Percentiles rank a stretch among this genome's conserved stretches.
Evolutionary conservation across 441 rosid genomes (phyloP).

Genomic region (Gossypium lobatum): DNA sequence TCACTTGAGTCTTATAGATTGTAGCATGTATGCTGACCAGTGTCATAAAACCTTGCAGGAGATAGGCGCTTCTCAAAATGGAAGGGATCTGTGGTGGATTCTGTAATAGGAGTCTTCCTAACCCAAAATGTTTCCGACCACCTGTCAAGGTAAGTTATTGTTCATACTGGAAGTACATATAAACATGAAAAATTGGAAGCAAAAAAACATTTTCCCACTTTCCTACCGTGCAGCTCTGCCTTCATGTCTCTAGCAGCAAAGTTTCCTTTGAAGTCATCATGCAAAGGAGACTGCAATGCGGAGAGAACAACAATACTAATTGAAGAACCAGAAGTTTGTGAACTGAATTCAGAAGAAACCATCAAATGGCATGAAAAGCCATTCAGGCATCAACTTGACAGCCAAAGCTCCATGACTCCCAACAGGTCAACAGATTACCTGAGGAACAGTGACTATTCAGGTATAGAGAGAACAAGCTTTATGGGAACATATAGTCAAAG

Average conservation of each 20-base stretch:
- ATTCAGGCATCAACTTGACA: conserved; percentile 24
- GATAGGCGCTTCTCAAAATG: conserved; percentile 94
- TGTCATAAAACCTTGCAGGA: conserved; percentile 46
- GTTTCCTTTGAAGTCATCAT: conserved; percentile 58
- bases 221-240: conserved; percentile 71
- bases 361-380: conserved; percentile 40
- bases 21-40: conserved; percentile 6
- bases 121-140: conserved; percentile 98
- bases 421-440: conserved; percentile 32
- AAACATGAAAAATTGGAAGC: conserved; percentile 4
- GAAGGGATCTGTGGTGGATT: conserved; percentile 99
- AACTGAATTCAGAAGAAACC: conserved; percentile 29
- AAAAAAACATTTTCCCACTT: conserved; percentile 19
- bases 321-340: conserved; percentile 64
- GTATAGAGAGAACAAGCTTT: conserved; percentile 37
- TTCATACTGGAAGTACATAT: conserved; percentile 8
- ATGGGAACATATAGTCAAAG: conserved; percentile 38
- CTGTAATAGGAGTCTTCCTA: conserved; percentile 92
- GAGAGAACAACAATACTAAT: conserved; percentile 29
- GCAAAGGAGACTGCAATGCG: conserved; percentile 23
- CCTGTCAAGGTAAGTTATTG: conserved; percentile 75
- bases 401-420: conserved; percentile 33
- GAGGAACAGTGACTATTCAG: conserved; percentile 31
- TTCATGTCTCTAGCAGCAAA: conserved; percentile 84
- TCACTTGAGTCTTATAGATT: conserved; percentile 5